Percentiles rank a stretch among this genome's conserved stretches.
phyloP scores from a whole-genome alignment of 163 green algal species.

The Volvox carteri region DNA sequence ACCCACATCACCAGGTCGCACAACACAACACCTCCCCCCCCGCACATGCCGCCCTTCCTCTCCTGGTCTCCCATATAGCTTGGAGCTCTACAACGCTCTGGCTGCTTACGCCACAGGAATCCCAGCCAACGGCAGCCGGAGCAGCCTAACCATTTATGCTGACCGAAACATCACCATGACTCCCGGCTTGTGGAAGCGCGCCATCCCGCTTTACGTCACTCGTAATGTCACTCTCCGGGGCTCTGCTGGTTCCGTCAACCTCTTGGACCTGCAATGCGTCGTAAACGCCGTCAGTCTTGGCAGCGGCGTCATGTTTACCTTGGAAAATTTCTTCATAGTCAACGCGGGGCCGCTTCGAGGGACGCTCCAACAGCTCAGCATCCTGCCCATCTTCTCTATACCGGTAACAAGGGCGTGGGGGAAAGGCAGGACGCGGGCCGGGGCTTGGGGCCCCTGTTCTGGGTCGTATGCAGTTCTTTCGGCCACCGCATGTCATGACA shows the following conservation, averaged over 20 bases:
- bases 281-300: neutral
- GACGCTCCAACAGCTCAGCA: neutral
- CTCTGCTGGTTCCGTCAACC: neutral
- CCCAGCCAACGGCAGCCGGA: too few species aligned
- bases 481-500: too few species aligned
- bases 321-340: neutral
- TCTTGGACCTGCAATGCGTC: neutral
- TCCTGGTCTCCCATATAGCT: neutral
- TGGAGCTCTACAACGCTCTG: neutral
- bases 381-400: conserved; percentile 4
- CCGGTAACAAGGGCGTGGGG: too few species aligned
- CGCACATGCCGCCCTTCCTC: too few species aligned
- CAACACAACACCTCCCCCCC: too few species aligned
- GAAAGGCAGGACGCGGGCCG: too few species aligned
- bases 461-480: too few species aligned
- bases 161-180: neutral
- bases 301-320: neutral
- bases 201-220: neutral
- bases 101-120: neutral
- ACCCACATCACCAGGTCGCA: too few species aligned
- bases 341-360: conserved; percentile 24
- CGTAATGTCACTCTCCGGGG: neutral
- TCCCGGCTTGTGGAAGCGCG: neutral
- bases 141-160: neutral
- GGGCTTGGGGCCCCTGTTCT: too few species aligned